Conservation (phyloP, 2,329 filamentous ascomycete species). For the Epichloe sibirici region DNA sequence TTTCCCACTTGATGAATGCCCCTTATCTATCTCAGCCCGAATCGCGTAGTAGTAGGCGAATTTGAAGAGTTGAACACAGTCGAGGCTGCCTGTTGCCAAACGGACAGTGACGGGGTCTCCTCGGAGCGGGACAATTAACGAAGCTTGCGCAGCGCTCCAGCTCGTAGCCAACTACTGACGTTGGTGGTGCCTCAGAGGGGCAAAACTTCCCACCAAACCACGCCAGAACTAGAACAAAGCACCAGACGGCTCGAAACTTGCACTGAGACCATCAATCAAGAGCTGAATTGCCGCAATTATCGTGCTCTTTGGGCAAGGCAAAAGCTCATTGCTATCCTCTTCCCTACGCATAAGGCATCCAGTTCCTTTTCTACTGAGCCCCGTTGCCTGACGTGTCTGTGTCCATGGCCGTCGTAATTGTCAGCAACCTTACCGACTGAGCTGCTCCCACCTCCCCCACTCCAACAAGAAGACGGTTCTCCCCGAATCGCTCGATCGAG, state of each 20-base stretch:
- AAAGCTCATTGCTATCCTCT: neutral
- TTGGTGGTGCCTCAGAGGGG: conserved; percentile 2
- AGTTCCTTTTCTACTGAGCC: neutral
- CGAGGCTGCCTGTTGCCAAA: conserved; percentile 1
- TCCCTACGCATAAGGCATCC: neutral
- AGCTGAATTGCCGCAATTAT: neutral
- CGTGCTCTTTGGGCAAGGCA: neutral
- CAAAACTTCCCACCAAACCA: neutral
- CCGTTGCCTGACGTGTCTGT: neutral
- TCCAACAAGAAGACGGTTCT: neutral
- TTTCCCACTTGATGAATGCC: neutral
- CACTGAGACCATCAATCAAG: neutral
- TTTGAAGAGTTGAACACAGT: neutral
- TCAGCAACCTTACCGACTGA: conserved; percentile 8
- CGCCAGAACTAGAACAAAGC: neutral
- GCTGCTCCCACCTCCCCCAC: neutral
- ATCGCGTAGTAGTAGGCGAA: neutral
- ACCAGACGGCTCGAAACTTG: neutral
- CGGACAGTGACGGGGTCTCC: neutral
- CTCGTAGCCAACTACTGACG: conserved; percentile 4
- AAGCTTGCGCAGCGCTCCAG: neutral
- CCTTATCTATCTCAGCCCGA: neutral
- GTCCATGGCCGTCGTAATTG: conserved; percentile 1
- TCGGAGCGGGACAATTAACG: conserved; percentile 8
- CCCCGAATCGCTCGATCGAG: neutral